phyloP scores from a whole-genome alignment of 768 basidiomycete genomes.

The Agrocybe praecox region DNA sequence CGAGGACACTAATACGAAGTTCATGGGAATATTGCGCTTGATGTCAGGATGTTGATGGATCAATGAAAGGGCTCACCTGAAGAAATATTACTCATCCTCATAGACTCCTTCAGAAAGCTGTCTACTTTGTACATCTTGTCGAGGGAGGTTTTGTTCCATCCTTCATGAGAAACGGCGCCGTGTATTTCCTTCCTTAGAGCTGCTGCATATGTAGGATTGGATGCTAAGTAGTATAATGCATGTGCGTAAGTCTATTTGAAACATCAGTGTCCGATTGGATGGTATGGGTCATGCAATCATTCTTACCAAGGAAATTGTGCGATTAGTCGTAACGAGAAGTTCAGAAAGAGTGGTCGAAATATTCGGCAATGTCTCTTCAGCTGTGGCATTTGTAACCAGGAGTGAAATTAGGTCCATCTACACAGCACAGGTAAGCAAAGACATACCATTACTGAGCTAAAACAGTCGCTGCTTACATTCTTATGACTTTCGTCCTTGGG shows the following conservation, averaged over 20 bases:
- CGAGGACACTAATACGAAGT: conserved; percentile 24
- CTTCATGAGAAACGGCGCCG: conserved; percentile 22
- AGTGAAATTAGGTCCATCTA: conserved; percentile 37
- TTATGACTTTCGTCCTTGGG: no score
- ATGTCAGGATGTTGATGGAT: background rate
- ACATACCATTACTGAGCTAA: no score
- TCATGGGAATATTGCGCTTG: background rate
- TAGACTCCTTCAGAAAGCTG: conserved; percentile 48
- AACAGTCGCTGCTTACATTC: no score
- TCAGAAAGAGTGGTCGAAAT: conserved; percentile 28
- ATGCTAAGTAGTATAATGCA: conserved; percentile 34
- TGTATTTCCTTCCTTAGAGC: conserved; percentile 38
- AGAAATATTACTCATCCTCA: conserved; percentile 32
- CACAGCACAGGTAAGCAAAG: no score
- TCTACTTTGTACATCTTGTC: conserved; percentile 44
- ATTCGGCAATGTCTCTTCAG: conserved; percentile 19
- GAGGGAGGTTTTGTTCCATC: conserved; percentile 31
- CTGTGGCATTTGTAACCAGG: conserved; percentile 28
- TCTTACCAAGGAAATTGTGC: conserved; percentile 39
- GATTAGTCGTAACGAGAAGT: conserved; percentile 35
- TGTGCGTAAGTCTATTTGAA: conserved; percentile 29
- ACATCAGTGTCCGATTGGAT: background rate
- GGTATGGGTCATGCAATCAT: conserved; percentile 7
- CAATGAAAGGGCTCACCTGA: conserved; percentile 13
- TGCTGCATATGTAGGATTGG: conserved; percentile 25